These are phyloP conservation scores for Fusarium torulosum DNA, from an alignment of 2,329 filamentous ascomycete genomes.

Conservation along the genomic window DNA sequence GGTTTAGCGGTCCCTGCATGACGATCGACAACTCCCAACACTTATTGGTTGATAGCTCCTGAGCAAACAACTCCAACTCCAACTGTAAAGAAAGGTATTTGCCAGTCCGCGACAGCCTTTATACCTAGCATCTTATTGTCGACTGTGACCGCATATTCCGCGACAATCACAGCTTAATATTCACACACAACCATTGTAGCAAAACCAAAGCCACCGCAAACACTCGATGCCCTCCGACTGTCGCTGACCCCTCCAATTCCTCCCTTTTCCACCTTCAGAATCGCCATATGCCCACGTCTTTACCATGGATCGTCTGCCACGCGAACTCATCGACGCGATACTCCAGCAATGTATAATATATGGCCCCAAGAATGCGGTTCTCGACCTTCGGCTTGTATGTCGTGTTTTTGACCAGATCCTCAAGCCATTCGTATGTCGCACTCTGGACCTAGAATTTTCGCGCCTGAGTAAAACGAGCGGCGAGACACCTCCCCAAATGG, in stretches of 20 bases:
- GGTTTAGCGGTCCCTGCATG: slow-evolving; percentile 23
- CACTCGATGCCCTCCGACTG: slow-evolving; percentile 29
- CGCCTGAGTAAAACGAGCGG: slow-evolving; percentile 57
- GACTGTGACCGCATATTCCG: neutral
- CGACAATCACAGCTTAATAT: neutral
- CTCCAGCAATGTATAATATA: slow-evolving; percentile 58
- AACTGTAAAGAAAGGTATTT: neutral
- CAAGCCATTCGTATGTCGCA: slow-evolving; percentile 60
- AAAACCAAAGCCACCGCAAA: neutral
- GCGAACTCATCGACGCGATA: slow-evolving; percentile 62
- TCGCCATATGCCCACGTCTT: neutral
- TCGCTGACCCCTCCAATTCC: slow-evolving; percentile 18
- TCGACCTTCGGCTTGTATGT: slow-evolving; percentile 63
- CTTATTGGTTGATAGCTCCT: slow-evolving; percentile 18
- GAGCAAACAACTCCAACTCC: slow-evolving; percentile 15
- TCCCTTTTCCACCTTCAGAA: slow-evolving; percentile 9
- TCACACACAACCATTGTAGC: neutral
- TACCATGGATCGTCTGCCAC: slow-evolving; percentile 61
- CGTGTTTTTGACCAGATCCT: slow-evolving; percentile 62
- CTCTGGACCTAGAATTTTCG: slow-evolving; percentile 64
- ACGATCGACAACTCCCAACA: slow-evolving; percentile 20
- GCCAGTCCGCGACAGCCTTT: neutral
- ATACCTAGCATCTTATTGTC: neutral
- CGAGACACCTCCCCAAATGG: slow-evolving; percentile 52
- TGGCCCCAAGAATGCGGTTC: slow-evolving; percentile 59